Evolutionary conservation across 139 green algal genomes (phyloP).

Genomic region (Pseudopediastrum boryanum): DNA sequence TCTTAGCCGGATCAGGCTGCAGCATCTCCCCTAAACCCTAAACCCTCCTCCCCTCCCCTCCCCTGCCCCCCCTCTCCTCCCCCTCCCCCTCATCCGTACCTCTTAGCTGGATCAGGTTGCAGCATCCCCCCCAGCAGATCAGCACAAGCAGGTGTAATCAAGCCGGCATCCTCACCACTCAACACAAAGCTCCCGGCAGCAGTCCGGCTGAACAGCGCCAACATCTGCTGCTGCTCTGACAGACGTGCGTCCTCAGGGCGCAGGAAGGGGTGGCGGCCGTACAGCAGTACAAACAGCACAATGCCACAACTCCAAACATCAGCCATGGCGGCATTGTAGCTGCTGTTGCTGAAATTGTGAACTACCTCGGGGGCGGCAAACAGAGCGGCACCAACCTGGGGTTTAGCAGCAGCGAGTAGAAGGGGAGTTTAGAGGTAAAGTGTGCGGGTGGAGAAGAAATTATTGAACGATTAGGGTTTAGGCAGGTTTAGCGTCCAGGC

Average conservation of each 20-base stretch:
- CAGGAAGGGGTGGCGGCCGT: conserved; percentile 55
- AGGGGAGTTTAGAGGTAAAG: too few relatives aligned
- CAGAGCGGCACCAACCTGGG: conserved; percentile 61
- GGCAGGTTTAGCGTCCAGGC: too few relatives aligned
- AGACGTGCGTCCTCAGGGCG: conserved; percentile 33
- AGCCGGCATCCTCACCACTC: conserved; percentile 26
- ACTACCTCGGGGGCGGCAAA: conserved; percentile 71
- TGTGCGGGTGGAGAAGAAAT: too few relatives aligned
- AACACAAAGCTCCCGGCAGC: conserved; percentile 25
- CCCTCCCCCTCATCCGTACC: neutral
- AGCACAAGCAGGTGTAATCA: conserved; percentile 37
- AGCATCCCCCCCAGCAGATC: conserved; percentile 57
- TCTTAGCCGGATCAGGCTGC: neutral
- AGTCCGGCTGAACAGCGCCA: conserved; percentile 44
- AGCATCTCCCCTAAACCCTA: too few relatives aligned
- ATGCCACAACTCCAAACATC: conserved; percentile 75
- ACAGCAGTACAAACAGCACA: conserved; percentile 73
- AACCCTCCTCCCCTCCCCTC: neutral
- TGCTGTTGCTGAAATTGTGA: conserved; percentile 44
- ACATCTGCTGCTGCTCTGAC: conserved; percentile 44
- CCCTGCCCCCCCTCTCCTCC: neutral
- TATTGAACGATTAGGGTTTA: too few relatives aligned
- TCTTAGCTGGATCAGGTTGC: conserved; percentile 18
- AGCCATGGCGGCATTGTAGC: conserved; percentile 46
- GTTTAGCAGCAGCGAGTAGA: too few relatives aligned